Evolutionary conservation across 371 early-diverging fungal species (phyloP), one percentile per base, ranked within the genome.

Genomic region (Apophysomyces elegans): DNA sequence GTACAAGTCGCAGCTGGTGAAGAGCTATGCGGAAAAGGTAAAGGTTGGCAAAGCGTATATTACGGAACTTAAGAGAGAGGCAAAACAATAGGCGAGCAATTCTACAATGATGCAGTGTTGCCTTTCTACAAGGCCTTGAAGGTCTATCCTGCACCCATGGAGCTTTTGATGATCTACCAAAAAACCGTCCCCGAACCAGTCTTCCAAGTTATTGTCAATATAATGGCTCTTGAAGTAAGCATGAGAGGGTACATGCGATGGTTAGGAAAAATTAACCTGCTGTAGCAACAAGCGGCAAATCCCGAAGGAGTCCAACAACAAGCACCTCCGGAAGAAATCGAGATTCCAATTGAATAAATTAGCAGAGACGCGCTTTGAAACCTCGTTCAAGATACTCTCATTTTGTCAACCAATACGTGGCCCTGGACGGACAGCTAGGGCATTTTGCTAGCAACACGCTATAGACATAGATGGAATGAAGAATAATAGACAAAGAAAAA

Each of bases 91-190:
- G 94, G 95, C 2, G 87, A 91, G 11, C 74, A 77, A 3, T 78
- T 69, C 50, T 92, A 83, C 69, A 74, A 86, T 16, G 87, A 85
- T 21, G 93, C 96, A 35, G 95, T 96, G 3, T 75, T 85, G 21
- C 84, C 86, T 66, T 93, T 95, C 77, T 95, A 89, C 85, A 85
- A 86, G 68, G 98, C 96, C 1, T 79, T 96, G 60, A 91, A 91
- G 75, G 91, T 95, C n/a, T 95, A 95, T 77, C 95, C 95, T 58
- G 90, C 93, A 46, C 96, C 97, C 12, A 81, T 95, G 61, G 93
- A 96, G 72, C 78, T 97, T 32, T 82, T 97, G 58, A 89, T 91
- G 90, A 90, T 95, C 39, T 92, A 94, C 70, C 93, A 95, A 74
- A 91, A 92, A 76, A 90, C 94, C 9, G 79, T 95, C 21, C 96